Evolutionary conservation across 257 asterid genomes (phyloP).

Genomic region (Avicennia marina): DNA sequence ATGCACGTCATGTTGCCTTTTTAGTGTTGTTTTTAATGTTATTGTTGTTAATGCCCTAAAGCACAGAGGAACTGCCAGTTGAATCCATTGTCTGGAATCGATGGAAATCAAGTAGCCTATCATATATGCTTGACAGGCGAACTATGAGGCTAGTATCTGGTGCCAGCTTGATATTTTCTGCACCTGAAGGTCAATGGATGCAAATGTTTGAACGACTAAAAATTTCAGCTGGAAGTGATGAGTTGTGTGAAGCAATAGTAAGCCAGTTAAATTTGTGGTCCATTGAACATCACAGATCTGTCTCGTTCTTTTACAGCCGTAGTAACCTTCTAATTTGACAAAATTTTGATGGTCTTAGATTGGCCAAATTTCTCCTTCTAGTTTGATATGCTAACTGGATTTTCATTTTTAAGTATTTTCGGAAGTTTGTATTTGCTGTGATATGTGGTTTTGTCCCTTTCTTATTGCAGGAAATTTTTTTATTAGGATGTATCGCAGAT

Average conservation of each 20-base stretch:
- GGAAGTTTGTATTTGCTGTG: not conserved
- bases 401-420: too few species aligned
- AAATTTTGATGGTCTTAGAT: too few species aligned
- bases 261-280: conserved; percentile 26
- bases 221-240: conserved; percentile 33
- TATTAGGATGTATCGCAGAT: conserved; percentile 52
- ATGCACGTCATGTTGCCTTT: not conserved
- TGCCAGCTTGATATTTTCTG: conserved; percentile 58
- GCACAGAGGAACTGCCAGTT: conserved; percentile 48
- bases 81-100: conserved; percentile 43
- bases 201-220: conserved; percentile 48
- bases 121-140: conserved; percentile 74
- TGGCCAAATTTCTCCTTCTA: too few species aligned
- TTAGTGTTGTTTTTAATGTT: not conserved
- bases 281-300: too few species aligned
- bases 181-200: conserved; percentile 59
- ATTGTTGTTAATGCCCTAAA: conserved; percentile 23
- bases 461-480: conserved; percentile 58
- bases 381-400: too few species aligned
- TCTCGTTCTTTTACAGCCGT: too few species aligned
- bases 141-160: conserved; percentile 74
- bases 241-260: conserved; percentile 49
- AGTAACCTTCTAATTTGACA: too few species aligned
- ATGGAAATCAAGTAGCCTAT: conserved; percentile 63
- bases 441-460: conserved; percentile 5